A percentile compares a stretch with the other conserved stretches of the same genome.
These are phyloP conservation scores for Mesostigma viride DNA, from an alignment of 139 green algal genomes.

Conservation along the genomic window DNA sequence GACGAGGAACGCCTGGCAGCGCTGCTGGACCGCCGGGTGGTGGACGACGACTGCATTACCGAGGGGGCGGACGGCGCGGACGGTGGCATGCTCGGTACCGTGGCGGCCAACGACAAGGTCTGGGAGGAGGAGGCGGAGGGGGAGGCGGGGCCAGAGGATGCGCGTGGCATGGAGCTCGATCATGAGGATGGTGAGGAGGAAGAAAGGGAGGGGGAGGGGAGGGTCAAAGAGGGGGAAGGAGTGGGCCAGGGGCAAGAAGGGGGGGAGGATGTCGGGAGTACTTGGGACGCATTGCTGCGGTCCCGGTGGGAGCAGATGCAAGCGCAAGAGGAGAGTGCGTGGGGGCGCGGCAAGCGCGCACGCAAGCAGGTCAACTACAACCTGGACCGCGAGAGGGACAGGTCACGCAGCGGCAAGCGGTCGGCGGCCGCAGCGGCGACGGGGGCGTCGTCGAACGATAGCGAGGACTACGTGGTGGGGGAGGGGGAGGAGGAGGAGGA, in stretches of 20 bases:
- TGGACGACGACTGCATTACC: no score
- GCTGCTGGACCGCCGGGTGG: no score
- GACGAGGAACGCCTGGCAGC: no score
- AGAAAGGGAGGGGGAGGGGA: slow-evolving; percentile 7
- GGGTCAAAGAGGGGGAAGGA: background rate
- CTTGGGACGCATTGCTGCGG: slow-evolving; percentile 19
- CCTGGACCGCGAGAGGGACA: no score
- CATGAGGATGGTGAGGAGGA: slow-evolving; percentile 19
- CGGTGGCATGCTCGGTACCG: background rate
- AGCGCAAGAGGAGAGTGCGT: background rate
- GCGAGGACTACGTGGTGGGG: no score
- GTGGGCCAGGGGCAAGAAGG: background rate
- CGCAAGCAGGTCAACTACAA: slow-evolving; percentile 23
- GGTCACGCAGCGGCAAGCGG: no score
- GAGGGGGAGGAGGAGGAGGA: no score
- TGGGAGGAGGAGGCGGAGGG: background rate
- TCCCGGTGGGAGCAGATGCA: slow-evolving; percentile 34
- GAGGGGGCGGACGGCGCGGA: no score
- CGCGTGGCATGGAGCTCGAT: no score
- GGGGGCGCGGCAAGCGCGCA: slow-evolving; percentile 24
- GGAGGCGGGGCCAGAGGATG: background rate
- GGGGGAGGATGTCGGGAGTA: slow-evolving; percentile 12
- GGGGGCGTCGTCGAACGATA: no score
- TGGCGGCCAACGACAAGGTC: background rate
- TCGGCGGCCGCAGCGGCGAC: no score